Conservation (phyloP, 2,329 filamentous ascomycete species). For the Aspergillus sp. region DNA sequence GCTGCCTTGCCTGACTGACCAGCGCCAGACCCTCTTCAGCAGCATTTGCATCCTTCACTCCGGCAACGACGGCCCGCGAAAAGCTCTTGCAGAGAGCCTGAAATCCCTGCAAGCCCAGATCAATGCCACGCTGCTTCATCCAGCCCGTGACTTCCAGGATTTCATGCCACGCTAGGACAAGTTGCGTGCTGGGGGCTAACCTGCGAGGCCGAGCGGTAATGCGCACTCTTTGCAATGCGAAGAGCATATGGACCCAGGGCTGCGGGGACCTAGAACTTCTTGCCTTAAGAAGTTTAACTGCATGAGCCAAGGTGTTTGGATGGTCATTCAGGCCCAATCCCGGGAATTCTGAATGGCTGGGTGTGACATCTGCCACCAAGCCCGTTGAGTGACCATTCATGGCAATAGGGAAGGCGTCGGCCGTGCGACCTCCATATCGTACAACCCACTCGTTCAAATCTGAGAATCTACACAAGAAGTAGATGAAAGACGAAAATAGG, state of each 20-base stretch:
- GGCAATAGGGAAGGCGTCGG: slow-evolving; percentile 30
- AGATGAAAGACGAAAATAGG: slow-evolving; percentile 47
- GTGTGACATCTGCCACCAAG: slow-evolving; percentile 14
- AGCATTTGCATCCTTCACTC: slow-evolving; percentile 24
- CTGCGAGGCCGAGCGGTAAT: slow-evolving; percentile 16
- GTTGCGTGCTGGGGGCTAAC: slow-evolving; percentile 25
- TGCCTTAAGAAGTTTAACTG: slow-evolving; percentile 33
- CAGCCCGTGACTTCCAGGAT: slow-evolving; percentile 29
- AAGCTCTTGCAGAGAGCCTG: slow-evolving; percentile 36
- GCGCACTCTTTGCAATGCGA: slow-evolving; percentile 26
- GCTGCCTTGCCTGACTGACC: slow-evolving; percentile 18
- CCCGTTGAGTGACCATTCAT: slow-evolving; percentile 12
- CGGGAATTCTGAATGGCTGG: slow-evolving; percentile 17
- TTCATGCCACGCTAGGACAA: slow-evolving; percentile 40
- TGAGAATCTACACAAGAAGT: slow-evolving; percentile 39
- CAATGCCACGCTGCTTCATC: slow-evolving; percentile 34
- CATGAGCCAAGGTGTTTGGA: slow-evolving; percentile 34
- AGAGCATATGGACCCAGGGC: slow-evolving; percentile 39
- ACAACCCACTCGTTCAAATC: slow-evolving; percentile 10
- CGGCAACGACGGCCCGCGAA: slow-evolving; percentile 33
- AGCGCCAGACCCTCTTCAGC: slow-evolving; percentile 26
- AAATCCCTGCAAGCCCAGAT: slow-evolving; percentile 33
- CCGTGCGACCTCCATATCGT: slow-evolving; percentile 16
- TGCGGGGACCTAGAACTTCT: slow-evolving; percentile 29
- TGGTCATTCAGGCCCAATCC: slow-evolving; percentile 9